A percentile compares a stretch with the other conserved stretches of the same genome.
These are phyloP conservation scores for Cucumis sativus DNA, from an alignment of 306 rosid genomes.

Conservation along the genomic window DNA sequence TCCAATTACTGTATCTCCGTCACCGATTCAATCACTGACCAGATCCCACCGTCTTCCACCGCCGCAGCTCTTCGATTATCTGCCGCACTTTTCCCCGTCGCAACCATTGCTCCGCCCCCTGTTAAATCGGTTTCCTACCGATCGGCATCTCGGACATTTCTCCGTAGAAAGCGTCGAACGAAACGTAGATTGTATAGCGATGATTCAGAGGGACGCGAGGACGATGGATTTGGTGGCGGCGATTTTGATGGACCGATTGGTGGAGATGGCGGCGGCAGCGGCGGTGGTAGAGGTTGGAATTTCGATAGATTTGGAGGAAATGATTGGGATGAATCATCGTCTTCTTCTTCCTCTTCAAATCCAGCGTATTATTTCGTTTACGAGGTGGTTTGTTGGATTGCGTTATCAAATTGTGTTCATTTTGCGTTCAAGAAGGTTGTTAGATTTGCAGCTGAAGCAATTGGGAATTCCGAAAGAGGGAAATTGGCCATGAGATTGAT, in stretches of 20 bases:
- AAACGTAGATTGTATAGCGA: conserved; percentile 35
- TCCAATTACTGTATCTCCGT: conserved; percentile 10
- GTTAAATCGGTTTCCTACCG: conserved; percentile 28
- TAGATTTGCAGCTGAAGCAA: conserved; percentile 39
- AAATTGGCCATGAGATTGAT: conserved; percentile 52
- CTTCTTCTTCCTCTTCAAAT: conserved; percentile 45
- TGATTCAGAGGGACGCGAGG: conserved; percentile 30
- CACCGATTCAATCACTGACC: conserved; percentile 17
- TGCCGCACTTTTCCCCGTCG: conserved; percentile 39
- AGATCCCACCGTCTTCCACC: conserved; percentile 15
- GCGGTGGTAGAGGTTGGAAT: conserved; percentile 70
- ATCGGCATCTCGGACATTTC: conserved; percentile 34
- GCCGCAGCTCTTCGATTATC: conserved; percentile 35
- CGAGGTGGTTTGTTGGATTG: conserved; percentile 75
- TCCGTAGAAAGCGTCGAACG: conserved; percentile 51
- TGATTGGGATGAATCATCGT: conserved; percentile 50
- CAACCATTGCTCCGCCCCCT: conserved; percentile 68
- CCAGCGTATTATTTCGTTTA: conserved; percentile 80
- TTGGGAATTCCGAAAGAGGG: conserved; percentile 49
- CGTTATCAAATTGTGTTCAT: conserved; percentile 73
- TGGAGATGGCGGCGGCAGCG: conserved; percentile 24
- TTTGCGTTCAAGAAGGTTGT: conserved; percentile 64
- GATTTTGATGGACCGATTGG: conserved; percentile 31
- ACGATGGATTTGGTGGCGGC: conserved; percentile 35
- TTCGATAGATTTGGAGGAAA: conserved; percentile 50